Evolutionary conservation across 1,284 basidiomycete genomes (phyloP).

Genomic region (Ustilago sp.): DNA sequence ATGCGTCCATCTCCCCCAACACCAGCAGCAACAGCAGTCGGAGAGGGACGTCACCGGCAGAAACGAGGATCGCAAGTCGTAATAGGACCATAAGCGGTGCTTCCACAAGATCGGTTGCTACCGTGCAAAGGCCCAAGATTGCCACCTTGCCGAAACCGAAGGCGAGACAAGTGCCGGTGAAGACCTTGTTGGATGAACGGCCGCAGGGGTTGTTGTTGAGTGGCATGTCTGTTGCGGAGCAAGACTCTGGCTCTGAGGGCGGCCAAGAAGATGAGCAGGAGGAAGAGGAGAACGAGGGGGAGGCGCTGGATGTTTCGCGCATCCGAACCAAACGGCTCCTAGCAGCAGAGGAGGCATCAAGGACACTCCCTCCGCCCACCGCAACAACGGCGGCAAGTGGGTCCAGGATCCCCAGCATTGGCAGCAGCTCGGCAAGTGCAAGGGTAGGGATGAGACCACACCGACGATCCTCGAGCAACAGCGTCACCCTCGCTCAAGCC

Average conservation of each 20-base stretch:
- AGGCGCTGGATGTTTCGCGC: conserved; percentile 38
- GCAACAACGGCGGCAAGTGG: not conserved
- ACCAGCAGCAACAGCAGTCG: not conserved
- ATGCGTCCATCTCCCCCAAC: conserved; percentile 4
- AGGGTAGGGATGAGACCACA: not conserved
- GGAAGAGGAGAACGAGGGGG: conserved; percentile 10
- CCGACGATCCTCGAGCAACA: conserved; percentile 22
- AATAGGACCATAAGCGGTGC: conserved; percentile 13
- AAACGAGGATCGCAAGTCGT: not conserved
- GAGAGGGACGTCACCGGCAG: not conserved
- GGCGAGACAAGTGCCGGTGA: conserved; percentile 12
- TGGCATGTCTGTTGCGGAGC: not conserved
- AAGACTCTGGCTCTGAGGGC: not conserved
- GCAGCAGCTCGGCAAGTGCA: not conserved
- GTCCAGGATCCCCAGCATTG: conserved; percentile 34
- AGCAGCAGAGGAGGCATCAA: not conserved
- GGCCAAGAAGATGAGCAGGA: conserved; percentile 9
- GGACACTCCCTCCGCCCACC: not conserved
- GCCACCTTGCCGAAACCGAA: conserved; percentile 34
- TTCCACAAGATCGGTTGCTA: conserved; percentile 6
- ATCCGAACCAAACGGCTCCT: conserved; percentile 22
- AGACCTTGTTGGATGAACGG: conserved; percentile 33
- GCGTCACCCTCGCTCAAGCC: not conserved
- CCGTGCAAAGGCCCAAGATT: conserved; percentile 26
- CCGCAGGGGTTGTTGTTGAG: not conserved